Percentiles rank a stretch among this genome's conserved stretches.
These are phyloP conservation scores for Globisporangium alternatum DNA, from an alignment of 352 stramenopile species.

Conservation along the genomic window DNA sequence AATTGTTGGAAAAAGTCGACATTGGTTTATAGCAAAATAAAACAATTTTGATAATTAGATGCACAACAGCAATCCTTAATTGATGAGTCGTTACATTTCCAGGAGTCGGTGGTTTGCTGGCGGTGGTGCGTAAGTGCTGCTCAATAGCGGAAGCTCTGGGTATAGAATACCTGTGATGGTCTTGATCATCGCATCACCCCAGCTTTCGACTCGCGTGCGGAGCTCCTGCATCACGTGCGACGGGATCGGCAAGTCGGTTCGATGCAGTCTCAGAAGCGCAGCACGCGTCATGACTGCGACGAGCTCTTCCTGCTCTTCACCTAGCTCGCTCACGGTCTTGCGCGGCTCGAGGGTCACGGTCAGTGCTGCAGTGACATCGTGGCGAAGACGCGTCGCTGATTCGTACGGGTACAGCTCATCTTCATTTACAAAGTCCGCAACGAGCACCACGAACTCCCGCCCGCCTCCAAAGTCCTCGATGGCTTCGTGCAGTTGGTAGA, in stretches of 20 bases:
- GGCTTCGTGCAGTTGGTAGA: background rate
- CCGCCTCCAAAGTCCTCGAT: background rate
- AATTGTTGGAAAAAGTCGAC: too few species aligned
- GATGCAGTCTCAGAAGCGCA: background rate
- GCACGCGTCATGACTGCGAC: slow-evolving; percentile 1
- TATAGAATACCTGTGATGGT: background rate
- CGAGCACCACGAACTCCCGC: background rate
- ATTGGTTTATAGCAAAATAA: background rate
- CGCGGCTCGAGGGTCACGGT: background rate
- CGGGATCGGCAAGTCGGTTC: slow-evolving; percentile 1
- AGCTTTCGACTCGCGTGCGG: background rate
- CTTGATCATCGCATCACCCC: slow-evolving; percentile 7
- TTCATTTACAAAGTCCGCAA: slow-evolving; percentile 7
- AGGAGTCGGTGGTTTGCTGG: background rate
- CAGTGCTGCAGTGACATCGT: slow-evolving; percentile 9
- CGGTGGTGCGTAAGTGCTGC: background rate
- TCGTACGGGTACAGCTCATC: slow-evolving; percentile 13
- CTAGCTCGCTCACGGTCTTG: background rate
- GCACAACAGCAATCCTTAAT: too few species aligned
- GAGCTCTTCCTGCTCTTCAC: slow-evolving; percentile 3
- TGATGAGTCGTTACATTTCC: background rate
- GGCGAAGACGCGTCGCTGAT: background rate
- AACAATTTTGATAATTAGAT: background rate
- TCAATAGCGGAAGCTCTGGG: background rate
- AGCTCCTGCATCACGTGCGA: slow-evolving; percentile 2